Conservation (phyloP, 306 rosid genomes). For the Inga oerstediana region DNA sequence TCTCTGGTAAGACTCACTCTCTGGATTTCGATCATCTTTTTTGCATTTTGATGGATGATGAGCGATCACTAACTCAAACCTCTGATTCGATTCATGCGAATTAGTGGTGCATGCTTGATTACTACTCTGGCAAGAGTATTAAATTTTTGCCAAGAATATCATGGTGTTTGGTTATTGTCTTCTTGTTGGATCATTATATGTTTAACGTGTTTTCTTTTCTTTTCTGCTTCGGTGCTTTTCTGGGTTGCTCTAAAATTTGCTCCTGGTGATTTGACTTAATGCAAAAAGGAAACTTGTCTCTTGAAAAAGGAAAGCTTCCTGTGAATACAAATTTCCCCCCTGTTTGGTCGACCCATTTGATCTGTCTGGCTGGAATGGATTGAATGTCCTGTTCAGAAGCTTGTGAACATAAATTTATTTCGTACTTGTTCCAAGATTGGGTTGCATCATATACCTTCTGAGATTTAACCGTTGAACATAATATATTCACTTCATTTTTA, state of each 20-base stretch:
- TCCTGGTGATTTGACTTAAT: neutral
- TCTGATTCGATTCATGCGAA: neutral
- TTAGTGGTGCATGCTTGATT: neutral
- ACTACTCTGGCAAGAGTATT: neutral
- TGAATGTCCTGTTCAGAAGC: neutral
- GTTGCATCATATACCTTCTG: neutral
- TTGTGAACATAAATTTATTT: neutral
- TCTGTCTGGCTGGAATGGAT: conserved; percentile 3
- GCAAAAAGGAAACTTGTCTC: neutral
- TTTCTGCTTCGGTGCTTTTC: neutral
- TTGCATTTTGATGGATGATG: neutral
- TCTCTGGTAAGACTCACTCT: neutral
- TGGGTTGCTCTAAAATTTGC: neutral
- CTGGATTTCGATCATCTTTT: neutral
- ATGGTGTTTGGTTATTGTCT: neutral
- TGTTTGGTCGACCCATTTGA: neutral
- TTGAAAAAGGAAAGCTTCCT: neutral
- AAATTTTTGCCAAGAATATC: neutral
- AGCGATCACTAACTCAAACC: neutral
- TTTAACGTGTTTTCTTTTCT: neutral
- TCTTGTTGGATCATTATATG: neutral
- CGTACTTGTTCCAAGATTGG: neutral
- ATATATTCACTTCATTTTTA: neutral
- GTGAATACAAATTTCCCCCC: neutral
- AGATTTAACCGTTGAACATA: neutral